A percentile compares a stretch with the other conserved stretches of the same genome.
These are phyloP conservation scores for Melastoma malabathricum DNA, from an alignment of 345 rosid species.

Conservation along the genomic window DNA sequence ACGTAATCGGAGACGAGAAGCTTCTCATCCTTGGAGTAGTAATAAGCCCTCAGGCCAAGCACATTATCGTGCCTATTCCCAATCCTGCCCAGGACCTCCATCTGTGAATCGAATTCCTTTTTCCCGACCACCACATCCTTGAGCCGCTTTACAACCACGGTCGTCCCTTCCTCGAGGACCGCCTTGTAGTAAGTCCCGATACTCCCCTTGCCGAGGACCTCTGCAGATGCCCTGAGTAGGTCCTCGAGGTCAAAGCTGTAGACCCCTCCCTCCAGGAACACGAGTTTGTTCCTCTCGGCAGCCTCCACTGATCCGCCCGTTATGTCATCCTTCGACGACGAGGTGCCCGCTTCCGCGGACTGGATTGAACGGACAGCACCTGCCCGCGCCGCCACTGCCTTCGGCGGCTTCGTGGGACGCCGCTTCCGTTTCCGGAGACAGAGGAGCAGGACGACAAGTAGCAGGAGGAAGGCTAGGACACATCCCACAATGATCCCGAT, in stretches of 20 bases:
- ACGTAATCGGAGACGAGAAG: constrained; percentile 77
- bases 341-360: constrained; percentile 36
- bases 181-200: constrained; percentile 95
- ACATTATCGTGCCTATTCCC: constrained; percentile 53
- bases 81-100: constrained; percentile 63
- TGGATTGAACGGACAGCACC: constrained; percentile 8
- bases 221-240: constrained; percentile 83
- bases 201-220: constrained; percentile 87
- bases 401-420: constrained; percentile 16
- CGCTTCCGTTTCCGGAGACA: constrained; percentile 8
- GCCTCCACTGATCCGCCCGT: constrained; percentile 60
- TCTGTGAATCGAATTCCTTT: constrained; percentile 61
- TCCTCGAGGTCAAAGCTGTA: constrained; percentile 87
- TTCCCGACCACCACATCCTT: constrained; percentile 61
- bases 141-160: constrained; percentile 80
- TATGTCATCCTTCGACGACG: constrained; percentile 70
- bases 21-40: constrained; percentile 81
- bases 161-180: constrained; percentile 84
- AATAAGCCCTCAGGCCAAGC: constrained; percentile 67
- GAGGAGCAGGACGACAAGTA: constrained; percentile 15
- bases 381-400: constrained; percentile 11
- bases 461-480: constrained; percentile 12
- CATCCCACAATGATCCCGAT: constrained; percentile 18
- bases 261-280: constrained; percentile 68
- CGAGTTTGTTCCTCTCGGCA: constrained; percentile 72